Evolutionary conservation across 192 early-diverging fungal genomes (phyloP).

Genomic region (Gonapodya sp.): DNA sequence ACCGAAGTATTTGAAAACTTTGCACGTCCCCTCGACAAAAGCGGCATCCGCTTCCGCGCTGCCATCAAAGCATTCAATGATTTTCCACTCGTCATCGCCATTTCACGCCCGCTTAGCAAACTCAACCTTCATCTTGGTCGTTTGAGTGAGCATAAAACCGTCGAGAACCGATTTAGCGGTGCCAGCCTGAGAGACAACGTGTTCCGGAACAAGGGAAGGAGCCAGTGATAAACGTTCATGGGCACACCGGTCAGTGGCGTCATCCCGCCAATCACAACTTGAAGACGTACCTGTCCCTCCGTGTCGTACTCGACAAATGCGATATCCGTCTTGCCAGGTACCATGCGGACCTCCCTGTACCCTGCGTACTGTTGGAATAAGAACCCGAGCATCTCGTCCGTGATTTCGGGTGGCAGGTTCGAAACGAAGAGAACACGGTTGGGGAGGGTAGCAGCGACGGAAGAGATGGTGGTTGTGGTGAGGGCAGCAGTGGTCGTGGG

Average conservation of each 20-base stretch:
- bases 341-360: constrained; percentile 56
- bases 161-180: constrained; percentile 44
- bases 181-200: constrained; percentile 15
- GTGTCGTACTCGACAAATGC: constrained; percentile 60
- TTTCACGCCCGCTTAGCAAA: constrained; percentile 29
- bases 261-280: background rate
- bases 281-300: constrained; percentile 25
- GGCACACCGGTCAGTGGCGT: too few relatives aligned
- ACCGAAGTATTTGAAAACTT: too few relatives aligned
- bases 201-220: too few relatives aligned
- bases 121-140: constrained; percentile 39
- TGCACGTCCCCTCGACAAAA: too few relatives aligned
- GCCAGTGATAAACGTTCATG: too few relatives aligned
- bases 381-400: constrained; percentile 11
- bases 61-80: too few relatives aligned
- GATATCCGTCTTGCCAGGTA: constrained; percentile 51
- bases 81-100: too few relatives aligned
- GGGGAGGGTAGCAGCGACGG: background rate
- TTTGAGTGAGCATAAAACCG: constrained; percentile 41
- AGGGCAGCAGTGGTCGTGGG: background rate
- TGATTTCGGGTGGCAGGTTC: constrained; percentile 13
- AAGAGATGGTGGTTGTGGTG: background rate
- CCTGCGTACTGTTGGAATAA: constrained; percentile 34
- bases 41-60: too few relatives aligned
- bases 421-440: constrained; percentile 16